Evolutionary conservation across 768 basidiomycete species (phyloP), one percentile per base, ranked within the genome.

Genomic region (Podaxis sp.): DNA sequence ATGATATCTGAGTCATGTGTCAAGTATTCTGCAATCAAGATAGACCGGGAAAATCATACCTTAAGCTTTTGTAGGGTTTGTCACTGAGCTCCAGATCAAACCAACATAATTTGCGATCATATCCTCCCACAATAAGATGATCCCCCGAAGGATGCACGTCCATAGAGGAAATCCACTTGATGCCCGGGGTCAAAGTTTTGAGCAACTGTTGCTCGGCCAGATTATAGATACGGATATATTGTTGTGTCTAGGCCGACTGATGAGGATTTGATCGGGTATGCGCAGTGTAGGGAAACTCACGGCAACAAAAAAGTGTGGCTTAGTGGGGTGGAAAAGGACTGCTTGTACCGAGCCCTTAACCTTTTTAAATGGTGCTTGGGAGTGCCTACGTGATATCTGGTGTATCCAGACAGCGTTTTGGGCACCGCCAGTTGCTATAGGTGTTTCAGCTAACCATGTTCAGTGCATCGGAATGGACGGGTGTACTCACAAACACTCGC

Each of bases 91-190:
- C 97, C 67, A 99, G 80, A 79, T 99, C 97, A 75, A 99, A 99
- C 97, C 97, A 99, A 74, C 95, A 96, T 15, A 99, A 79, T 74
- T 98, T 97, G 68, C 92, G 89, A 78, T 99, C 97, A 75, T 99
- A 99, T 52, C 94, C 94, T 63, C 97, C 97, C 55, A 99, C 93
- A 65, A 99, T 94, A 64, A 99, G 80, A 79, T 99, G 95, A 70
- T 99, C 96, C 30, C 94, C 94, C 56, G 90, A 90, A 22, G 96
- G 93, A 76, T 99, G 97, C 26, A 99, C 84, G 72, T 99, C 96
- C 89, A 99, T 90, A 9, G 87, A 92, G 39, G 95, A 97, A 71
- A 99, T 98, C 96, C 96, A 99, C 73, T 87, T 89, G 66, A 96
- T 92, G 58, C 96, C 96, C n/a, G 96, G 93, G 70, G 82, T 86